These are phyloP conservation scores for Kodamaea restingae DNA, from an alignment of 805 yeast genomes.

Conservation along the genomic window DNA sequence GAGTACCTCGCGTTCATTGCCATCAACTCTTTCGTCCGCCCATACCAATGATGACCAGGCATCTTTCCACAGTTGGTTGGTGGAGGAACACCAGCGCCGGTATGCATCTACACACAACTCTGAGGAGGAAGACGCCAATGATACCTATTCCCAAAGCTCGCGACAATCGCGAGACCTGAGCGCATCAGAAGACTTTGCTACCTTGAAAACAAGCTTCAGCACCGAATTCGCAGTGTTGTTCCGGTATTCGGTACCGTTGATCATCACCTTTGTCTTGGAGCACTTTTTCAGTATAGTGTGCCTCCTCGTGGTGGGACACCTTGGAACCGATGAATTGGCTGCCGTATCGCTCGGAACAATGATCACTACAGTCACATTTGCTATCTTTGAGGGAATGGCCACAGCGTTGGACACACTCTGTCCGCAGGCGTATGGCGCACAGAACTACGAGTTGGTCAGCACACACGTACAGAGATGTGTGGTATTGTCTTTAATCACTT, in stretches of 20 bases:
- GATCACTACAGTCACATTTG: constrained; percentile 43
- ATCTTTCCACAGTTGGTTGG: constrained; percentile 41
- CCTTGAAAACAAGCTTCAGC: constrained; percentile 23
- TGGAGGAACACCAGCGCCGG: constrained; percentile 40
- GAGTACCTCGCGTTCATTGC: constrained; percentile 38
- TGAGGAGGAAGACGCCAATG: constrained; percentile 4
- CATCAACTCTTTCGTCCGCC: constrained; percentile 36
- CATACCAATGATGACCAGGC: constrained; percentile 35
- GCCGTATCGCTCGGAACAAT: constrained; percentile 44
- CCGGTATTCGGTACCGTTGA: constrained; percentile 36
- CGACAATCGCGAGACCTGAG: neutral
- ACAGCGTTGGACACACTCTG: constrained; percentile 44
- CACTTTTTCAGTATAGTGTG: constrained; percentile 42
- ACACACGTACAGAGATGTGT: constrained; percentile 38
- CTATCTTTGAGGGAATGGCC: constrained; percentile 44
- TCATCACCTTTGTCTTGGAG: constrained; percentile 40
- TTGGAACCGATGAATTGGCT: constrained; percentile 43
- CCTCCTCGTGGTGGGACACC: constrained; percentile 41
- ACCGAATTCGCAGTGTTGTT: constrained; percentile 26
- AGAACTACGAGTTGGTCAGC: constrained; percentile 34
- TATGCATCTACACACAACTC: constrained; percentile 19
- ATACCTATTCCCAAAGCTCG: constrained; percentile 3
- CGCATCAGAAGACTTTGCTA: constrained; percentile 29
- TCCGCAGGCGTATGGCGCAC: constrained; percentile 45
- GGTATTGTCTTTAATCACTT: constrained; percentile 29